Percentiles rank a stretch among this genome's conserved stretches.
Conservation (phyloP, 1,284 basidiomycete species). For the Naganishia sp. region DNA sequence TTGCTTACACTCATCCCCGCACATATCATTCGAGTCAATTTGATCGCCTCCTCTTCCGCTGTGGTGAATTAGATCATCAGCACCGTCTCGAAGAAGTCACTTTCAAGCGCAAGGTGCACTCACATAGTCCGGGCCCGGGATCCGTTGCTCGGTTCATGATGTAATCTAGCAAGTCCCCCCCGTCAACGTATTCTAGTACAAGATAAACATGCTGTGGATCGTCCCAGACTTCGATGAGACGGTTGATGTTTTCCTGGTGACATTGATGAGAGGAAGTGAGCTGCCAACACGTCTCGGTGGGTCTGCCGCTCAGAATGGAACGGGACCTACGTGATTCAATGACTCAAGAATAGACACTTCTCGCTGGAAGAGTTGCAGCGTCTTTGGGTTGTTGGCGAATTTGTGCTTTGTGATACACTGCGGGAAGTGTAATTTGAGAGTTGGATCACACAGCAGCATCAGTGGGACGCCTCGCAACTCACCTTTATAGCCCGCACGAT, state of each 20-base stretch:
- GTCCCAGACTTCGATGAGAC: constrained; percentile 74
- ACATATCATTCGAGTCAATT: constrained; percentile 51
- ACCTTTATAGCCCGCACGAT: constrained; percentile 53
- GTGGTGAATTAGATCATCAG: background rate
- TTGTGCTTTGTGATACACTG: constrained; percentile 52
- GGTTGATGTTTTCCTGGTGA: constrained; percentile 69
- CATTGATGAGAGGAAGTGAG: background rate
- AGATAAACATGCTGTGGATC: constrained; percentile 65
- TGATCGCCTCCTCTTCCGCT: constrained; percentile 50
- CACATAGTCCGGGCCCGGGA: constrained; percentile 61
- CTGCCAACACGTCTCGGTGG: background rate
- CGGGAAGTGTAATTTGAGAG: constrained; percentile 48
- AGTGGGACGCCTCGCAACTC: constrained; percentile 49
- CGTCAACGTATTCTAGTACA: constrained; percentile 64
- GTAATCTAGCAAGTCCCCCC: constrained; percentile 83
- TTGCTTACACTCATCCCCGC: constrained; percentile 47
- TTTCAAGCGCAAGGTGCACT: constrained; percentile 43
- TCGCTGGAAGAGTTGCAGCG: constrained; percentile 62
- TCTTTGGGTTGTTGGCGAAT: constrained; percentile 55
- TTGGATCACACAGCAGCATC: constrained; percentile 56
- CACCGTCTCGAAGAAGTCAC: no score
- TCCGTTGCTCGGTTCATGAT: constrained; percentile 59
- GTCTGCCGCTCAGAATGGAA: background rate
- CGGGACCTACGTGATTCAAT: constrained; percentile 63
- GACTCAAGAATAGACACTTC: constrained; percentile 77